phyloP scores from a whole-genome alignment of 768 basidiomycete genomes.

The Suillus ampliporus region DNA sequence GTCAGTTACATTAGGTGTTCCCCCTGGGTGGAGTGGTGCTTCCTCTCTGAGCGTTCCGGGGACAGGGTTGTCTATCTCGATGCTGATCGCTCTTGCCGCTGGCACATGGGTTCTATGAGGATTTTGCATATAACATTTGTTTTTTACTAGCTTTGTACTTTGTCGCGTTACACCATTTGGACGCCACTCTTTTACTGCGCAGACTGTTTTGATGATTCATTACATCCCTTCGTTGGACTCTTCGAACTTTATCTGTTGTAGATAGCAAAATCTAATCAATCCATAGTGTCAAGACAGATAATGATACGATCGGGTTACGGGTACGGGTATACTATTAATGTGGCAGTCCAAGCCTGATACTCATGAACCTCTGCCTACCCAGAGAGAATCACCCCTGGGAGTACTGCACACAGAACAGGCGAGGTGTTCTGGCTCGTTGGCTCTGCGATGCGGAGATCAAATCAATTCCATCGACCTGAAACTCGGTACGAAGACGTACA shows the following conservation, averaged over 20 bases:
- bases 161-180: not conserved
- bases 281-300: not conserved
- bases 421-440: slow-evolving; percentile 57
- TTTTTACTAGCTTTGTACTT: not conserved
- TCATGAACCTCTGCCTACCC: slow-evolving; percentile 15
- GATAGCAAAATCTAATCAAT: not conserved
- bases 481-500: slow-evolving; percentile 49
- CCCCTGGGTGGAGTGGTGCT: slow-evolving; percentile 58
- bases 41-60: slow-evolving; percentile 15
- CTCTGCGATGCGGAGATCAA: slow-evolving; percentile 37
- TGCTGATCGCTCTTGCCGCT: slow-evolving; percentile 19
- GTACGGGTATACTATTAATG: too few relatives aligned
- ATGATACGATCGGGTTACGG: not conserved
- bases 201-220: not conserved
- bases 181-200: not conserved
- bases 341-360: not conserved
- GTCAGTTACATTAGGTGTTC: slow-evolving; percentile 62
- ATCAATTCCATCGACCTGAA: slow-evolving; percentile 4
- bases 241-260: slow-evolving; percentile 6
- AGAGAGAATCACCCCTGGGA: slow-evolving; percentile 48
- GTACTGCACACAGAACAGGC: slow-evolving; percentile 69
- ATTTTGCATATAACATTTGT: not conserved
- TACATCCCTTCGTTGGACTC: not conserved
- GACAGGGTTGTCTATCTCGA: slow-evolving; percentile 15
- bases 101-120: slow-evolving; percentile 24